phyloP scores from a whole-genome alignment of 2,329 filamentous ascomycete genomes.

The Epichloe baconii region DNA sequence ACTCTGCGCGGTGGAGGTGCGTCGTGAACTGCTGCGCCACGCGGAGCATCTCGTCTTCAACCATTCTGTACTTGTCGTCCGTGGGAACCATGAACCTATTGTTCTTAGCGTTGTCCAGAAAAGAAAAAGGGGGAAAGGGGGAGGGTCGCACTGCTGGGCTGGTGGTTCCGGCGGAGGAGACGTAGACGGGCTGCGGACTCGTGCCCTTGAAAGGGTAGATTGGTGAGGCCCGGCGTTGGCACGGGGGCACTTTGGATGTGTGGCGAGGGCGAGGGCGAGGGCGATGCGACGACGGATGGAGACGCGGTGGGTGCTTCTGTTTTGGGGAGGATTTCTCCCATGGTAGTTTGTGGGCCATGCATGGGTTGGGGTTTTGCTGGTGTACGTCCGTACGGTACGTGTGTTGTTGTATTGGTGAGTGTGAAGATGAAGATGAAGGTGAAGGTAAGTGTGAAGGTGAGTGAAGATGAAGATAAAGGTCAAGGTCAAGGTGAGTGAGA shows the following conservation, averaged over 20 bases:
- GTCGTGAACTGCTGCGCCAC: constrained; percentile 58
- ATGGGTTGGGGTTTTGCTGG: not conserved
- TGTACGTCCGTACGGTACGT: not conserved
- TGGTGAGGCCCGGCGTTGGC: not conserved
- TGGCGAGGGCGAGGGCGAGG: not conserved
- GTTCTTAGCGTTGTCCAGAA: not conserved
- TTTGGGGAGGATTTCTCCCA: constrained; percentile 1
- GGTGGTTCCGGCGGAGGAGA: constrained; percentile 39
- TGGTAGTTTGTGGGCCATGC: constrained; percentile 6
- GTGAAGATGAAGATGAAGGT: not conserved
- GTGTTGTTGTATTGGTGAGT: not conserved
- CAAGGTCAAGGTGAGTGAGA: constrained; percentile 1
- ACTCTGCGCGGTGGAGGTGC: constrained; percentile 67
- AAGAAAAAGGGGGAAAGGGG: not conserved
- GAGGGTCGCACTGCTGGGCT: constrained; percentile 26
- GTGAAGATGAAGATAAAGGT: no score
- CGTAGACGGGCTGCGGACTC: constrained; percentile 29
- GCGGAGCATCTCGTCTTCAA: constrained; percentile 64
- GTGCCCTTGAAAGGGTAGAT: not conserved
- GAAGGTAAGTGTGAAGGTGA: not conserved
- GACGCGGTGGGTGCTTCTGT: not conserved
- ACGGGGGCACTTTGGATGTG: no score
- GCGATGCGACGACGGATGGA: not conserved
- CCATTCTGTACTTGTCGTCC: constrained; percentile 72
- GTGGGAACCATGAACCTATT: constrained; percentile 51